A percentile compares a stretch with the other conserved stretches of the same genome.
Evolutionary conservation across 2,329 filamentous ascomycete genomes (phyloP).

Genomic region (Colletotrichum cordylinicola): DNA sequence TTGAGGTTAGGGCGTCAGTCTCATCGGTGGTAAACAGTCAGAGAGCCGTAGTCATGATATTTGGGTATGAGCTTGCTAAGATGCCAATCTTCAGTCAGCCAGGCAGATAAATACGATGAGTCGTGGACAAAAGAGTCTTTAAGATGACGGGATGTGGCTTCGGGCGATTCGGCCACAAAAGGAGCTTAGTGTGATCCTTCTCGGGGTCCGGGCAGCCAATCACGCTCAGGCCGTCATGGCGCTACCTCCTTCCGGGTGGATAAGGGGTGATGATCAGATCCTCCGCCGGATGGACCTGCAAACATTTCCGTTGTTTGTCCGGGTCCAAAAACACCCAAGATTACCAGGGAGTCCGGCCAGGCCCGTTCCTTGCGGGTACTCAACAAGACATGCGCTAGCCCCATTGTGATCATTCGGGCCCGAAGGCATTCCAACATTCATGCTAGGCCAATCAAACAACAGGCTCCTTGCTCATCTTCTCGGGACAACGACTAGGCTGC

Average conservation of each 20-base stretch:
- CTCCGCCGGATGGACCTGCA: background rate
- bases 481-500: background rate
- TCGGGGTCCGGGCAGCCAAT: background rate
- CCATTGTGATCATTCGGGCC: background rate
- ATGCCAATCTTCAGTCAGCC: background rate
- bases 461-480: background rate
- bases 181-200: background rate
- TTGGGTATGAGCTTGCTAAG: background rate
- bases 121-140: background rate
- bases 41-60: background rate
- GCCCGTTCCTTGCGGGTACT: background rate
- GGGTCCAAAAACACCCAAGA: background rate
- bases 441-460: background rate
- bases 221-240: background rate
- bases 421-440: background rate
- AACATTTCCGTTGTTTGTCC: background rate
- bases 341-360: background rate
- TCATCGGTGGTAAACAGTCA: rapidly evolving
- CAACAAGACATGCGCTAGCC: background rate
- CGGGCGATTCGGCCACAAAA: background rate
- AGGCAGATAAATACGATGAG: background rate
- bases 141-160: background rate
- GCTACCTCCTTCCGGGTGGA: background rate
- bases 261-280: background rate
- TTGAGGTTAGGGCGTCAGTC: background rate